A percentile compares a stretch with the other conserved stretches of the same genome.
Evolutionary conservation across 257 asterid species (phyloP).

Genomic region (Gardenia jasminoides): DNA sequence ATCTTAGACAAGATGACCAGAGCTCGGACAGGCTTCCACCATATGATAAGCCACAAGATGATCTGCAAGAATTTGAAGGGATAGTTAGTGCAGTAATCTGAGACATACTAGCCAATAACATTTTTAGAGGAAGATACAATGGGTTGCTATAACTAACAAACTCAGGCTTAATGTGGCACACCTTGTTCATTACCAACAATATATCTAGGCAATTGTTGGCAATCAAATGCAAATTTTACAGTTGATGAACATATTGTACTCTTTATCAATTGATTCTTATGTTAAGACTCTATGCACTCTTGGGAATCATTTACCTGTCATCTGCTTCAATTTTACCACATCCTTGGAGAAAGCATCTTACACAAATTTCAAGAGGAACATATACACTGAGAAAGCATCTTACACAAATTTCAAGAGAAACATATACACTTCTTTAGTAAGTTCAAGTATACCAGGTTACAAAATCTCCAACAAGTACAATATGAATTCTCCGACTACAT

Average conservation of each 20-base stretch:
- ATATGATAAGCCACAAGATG: slow-evolving; percentile 66
- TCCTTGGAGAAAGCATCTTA: not conserved
- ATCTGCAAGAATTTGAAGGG: slow-evolving; percentile 50
- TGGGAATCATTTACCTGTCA: not conserved
- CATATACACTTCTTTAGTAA: not conserved
- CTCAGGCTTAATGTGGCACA: not conserved
- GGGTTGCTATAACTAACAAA: not conserved
- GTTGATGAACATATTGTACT: not conserved
- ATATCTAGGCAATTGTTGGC: too few relatives aligned
- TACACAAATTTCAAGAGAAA: too few relatives aligned
- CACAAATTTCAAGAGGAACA: too few relatives aligned
- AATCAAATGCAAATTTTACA: not conserved
- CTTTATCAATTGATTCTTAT: not conserved
- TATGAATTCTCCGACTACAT: not conserved
- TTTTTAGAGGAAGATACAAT: not conserved
- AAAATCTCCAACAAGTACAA: not conserved
- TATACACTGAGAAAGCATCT: not conserved
- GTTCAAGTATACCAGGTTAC: not conserved
- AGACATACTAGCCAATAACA: not conserved
- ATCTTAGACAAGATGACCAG: slow-evolving; percentile 68
- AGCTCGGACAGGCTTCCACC: slow-evolving; percentile 82
- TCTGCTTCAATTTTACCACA: not conserved
- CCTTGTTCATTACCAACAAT: not conserved
- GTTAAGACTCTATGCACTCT: not conserved
- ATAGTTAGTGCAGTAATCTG: slow-evolving; percentile 9